Conservation (phyloP, 805 yeast species). For the Suhomyces sp. region DNA sequence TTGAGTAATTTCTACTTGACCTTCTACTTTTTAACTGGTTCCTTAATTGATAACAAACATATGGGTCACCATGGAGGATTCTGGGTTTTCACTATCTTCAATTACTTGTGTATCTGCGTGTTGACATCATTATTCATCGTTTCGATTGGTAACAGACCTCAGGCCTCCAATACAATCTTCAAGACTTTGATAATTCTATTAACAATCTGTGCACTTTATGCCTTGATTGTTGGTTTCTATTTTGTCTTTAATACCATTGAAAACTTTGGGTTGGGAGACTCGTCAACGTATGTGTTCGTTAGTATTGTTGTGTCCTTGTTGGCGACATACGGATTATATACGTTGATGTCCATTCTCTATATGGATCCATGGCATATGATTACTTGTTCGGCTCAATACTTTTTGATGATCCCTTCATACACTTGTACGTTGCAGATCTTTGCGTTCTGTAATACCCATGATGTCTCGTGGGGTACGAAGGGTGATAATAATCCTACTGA, state of each 20-base stretch:
- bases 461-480: constrained; percentile 98
- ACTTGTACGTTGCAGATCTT: constrained; percentile 91
- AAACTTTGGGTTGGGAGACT: constrained; percentile 39
- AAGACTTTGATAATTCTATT: constrained; percentile 68
- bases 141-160: constrained; percentile 97
- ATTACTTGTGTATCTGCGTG: constrained; percentile 78
- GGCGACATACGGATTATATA: constrained; percentile 90
- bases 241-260: constrained; percentile 62
- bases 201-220: constrained; percentile 77
- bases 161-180: constrained; percentile 84
- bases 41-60: constrained; percentile 48
- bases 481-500: constrained; percentile 76
- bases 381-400: constrained; percentile 84
- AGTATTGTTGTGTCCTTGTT: constrained; percentile 81
- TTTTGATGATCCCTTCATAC: constrained; percentile 85
- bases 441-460: constrained; percentile 97
- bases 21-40: constrained; percentile 58
- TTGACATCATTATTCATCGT: constrained; percentile 86
- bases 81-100: constrained; percentile 79
- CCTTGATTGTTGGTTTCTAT: constrained; percentile 77
- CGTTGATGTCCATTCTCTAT: constrained; percentile 77
- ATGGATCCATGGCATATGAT: constrained; percentile 96
- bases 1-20: constrained; percentile 29
- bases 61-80: constrained; percentile 74
- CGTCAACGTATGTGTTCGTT: constrained; percentile 53